A percentile compares a stretch with the other conserved stretches of the same genome.
Evolutionary conservation across 192 early-diverging fungal species (phyloP).

Genomic region (Irineochytrium annulatum): DNA sequence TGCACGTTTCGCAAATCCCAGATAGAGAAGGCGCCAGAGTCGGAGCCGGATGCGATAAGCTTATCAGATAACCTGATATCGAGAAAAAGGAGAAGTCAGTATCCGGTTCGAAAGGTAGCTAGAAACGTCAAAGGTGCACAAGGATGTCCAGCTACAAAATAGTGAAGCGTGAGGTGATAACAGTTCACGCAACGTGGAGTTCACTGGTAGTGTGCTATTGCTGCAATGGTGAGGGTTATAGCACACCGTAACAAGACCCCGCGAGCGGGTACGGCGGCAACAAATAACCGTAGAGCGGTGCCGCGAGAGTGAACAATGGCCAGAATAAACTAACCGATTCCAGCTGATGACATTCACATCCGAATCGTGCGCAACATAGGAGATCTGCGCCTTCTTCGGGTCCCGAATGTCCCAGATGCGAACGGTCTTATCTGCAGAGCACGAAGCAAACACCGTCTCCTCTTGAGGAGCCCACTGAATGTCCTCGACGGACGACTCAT

Average conservation of each 20-base stretch:
- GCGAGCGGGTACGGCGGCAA: conserved; percentile 9
- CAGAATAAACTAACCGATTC: conserved; percentile 63
- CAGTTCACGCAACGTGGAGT: conserved; percentile 28
- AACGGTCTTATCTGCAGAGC: conserved; percentile 87
- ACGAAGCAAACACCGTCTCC: conserved; percentile 86
- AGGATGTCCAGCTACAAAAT: conserved; percentile 28
- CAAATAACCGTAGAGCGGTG: conserved; percentile 9
- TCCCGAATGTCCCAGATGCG: conserved; percentile 91
- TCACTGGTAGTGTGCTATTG: conserved; percentile 21
- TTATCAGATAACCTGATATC: conserved; percentile 60
- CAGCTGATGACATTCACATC: conserved; percentile 98
- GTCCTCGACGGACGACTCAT: conserved; percentile 87
- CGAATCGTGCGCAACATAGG: conserved; percentile 72
- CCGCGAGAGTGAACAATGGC: background rate
- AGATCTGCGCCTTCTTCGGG: conserved; percentile 71
- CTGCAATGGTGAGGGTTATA: conserved; percentile 23
- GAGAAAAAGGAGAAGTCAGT: conserved; percentile 7
- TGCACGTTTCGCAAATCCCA: conserved; percentile 85
- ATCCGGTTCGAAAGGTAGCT: conserved; percentile 8
- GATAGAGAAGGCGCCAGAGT: conserved; percentile 89
- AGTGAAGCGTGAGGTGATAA: conserved; percentile 26
- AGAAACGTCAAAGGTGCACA: background rate
- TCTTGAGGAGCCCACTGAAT: conserved; percentile 95
- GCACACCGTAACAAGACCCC: conserved; percentile 25
- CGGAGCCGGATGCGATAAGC: conserved; percentile 86